phyloP scores from a whole-genome alignment of 1,139 yeast species.

The Blastobotrys aristatus region DNA sequence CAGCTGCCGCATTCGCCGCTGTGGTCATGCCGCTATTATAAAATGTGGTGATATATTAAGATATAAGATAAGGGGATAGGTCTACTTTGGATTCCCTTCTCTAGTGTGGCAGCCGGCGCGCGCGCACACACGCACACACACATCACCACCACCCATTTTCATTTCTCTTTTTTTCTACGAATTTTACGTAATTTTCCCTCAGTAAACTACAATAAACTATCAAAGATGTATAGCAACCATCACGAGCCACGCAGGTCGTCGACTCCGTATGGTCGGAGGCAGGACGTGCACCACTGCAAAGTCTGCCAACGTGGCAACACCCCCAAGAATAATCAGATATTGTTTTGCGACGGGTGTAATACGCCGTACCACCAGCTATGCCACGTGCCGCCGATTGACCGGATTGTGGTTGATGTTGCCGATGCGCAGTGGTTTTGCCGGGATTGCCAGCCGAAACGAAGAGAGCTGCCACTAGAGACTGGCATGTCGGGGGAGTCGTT shows the following conservation, averaged over 20 bases:
- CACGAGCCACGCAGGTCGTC: slow-evolving; percentile 2
- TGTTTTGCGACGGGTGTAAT: slow-evolving; percentile 42
- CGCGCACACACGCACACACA: no score
- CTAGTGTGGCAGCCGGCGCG: no score
- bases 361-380: slow-evolving; percentile 42
- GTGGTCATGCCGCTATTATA: slow-evolving; percentile 3
- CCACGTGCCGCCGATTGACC: slow-evolving; percentile 40
- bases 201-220: no score
- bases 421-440: slow-evolving; percentile 43
- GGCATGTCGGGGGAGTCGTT: slow-evolving; percentile 37
- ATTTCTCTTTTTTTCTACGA: background rate
- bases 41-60: no score
- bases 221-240: background rate
- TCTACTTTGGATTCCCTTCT: background rate
- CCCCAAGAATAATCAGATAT: slow-evolving; percentile 38
- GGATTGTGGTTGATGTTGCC: slow-evolving; percentile 40
- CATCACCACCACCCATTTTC: background rate
- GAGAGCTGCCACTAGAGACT: slow-evolving; percentile 38
- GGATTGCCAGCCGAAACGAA: slow-evolving; percentile 36
- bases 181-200: background rate
- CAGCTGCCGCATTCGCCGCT: slow-evolving; percentile 1
- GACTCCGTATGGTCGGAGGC: slow-evolving; percentile 14
- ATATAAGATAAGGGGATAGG: no score
- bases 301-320: slow-evolving; percentile 40
- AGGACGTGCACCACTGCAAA: slow-evolving; percentile 37